Conservation (phyloP, 2,329 filamentous ascomycete species). For the Neurospora sp. region DNA sequence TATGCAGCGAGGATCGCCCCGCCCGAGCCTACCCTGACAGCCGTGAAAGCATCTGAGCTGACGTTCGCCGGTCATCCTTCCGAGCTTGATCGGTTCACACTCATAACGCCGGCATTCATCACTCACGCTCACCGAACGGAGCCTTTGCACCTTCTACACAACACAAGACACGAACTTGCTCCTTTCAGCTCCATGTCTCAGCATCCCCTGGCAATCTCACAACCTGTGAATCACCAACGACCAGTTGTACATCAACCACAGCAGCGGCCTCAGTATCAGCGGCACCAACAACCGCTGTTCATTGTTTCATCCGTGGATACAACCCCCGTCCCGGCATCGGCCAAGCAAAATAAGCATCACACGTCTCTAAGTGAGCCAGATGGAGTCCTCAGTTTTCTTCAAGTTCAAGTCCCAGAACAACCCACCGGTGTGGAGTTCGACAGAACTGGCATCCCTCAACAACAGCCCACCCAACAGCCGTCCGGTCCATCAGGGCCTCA, state of each 20-base stretch:
- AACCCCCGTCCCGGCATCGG: neutral
- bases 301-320: neutral
- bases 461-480: neutral
- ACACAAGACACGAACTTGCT: neutral
- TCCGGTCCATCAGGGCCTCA: neutral
- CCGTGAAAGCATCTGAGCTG: constrained; percentile 10
- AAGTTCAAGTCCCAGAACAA: neutral
- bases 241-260: neutral
- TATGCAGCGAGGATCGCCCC: constrained; percentile 4
- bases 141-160: neutral
- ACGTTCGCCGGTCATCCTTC: neutral
- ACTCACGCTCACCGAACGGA: neutral
- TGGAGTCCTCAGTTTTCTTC: neutral
- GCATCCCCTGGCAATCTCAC: neutral
- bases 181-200: neutral
- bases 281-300: neutral
- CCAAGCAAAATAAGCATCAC: neutral
- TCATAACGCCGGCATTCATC: neutral
- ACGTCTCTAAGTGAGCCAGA: neutral
- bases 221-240: neutral
- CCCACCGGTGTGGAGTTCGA: no score
- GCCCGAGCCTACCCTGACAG: constrained; percentile 9
- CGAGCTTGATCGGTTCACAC: neutral
- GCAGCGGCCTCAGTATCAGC: neutral
- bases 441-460: neutral